Base-by-base conservation (phyloP, 805 yeast species). In the Yamadazyma sp. region DNA sequence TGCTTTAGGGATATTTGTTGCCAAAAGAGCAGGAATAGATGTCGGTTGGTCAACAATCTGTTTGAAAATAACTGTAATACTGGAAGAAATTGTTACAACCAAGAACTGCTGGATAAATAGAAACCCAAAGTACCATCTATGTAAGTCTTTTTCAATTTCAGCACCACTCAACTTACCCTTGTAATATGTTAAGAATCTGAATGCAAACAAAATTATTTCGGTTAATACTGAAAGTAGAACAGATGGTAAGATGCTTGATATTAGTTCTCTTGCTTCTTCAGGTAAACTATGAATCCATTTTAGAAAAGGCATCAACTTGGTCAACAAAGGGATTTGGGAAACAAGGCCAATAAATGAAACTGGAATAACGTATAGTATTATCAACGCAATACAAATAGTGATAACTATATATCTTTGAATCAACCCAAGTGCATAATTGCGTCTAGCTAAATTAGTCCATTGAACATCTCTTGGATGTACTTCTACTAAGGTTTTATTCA, bases 21-120 rank as follows among this genome's bases (percentile, higher is more conserved):
- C 95, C 16, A 87, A 65, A 35, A 86, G 56, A 5, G 76, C 66
- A 1, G 93, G 87, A 9, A 85, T 74, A 0, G 86, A 76, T 0
- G 80, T 76, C 1, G 96, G 96, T 45, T 75, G 80, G 40, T 75
- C 77, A 5, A 85, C 56, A 4, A 82, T 58, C 37, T 75, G 78
- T 42, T 78, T 78, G 28, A 82, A 56, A 0, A 86, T 68, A 6
- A 75, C 78, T 2, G 82, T 73, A 3, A 85, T 57, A 18, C 95
- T 89, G 0, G 93, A 81, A 48, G 94, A 86, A 23, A 88, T 73
- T 0, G 95, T 83, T 2, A 88, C 87, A 17, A 88, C 91, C 29
- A 89, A 57, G 46, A 89, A 88, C 27, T 87, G 75, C 48, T 89
- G 96, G 33, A 88, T 77, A 53, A 85, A 87, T 32, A 82, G 62